A percentile compares a stretch with the other conserved stretches of the same genome.
These are phyloP conservation scores for Microdochium nivale DNA, from an alignment of 2,329 filamentous ascomycete genomes.

Conservation along the genomic window DNA sequence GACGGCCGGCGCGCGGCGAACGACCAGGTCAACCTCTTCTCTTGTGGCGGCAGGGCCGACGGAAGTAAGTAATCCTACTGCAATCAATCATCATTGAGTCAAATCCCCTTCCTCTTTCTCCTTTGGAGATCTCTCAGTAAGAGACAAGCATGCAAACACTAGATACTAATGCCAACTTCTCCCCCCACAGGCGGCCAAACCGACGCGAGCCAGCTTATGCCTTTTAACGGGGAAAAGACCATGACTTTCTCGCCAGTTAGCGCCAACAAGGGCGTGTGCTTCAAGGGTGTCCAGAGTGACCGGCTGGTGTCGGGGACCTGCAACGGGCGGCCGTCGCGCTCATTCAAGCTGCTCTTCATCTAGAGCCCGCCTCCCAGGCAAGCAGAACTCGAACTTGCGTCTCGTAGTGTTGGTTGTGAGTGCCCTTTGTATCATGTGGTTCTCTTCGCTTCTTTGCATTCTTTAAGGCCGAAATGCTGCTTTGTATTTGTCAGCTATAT, in stretches of 20 bases:
- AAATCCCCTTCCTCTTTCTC: too few relatives aligned
- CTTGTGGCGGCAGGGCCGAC: constrained; percentile 41
- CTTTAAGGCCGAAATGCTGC: too few relatives aligned
- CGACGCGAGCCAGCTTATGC: constrained; percentile 39
- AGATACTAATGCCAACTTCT: constrained; percentile 5
- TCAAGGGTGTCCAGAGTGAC: constrained; percentile 9
- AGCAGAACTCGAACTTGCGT: not conserved
- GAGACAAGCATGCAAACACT: too few relatives aligned
- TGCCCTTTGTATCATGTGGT: not conserved
- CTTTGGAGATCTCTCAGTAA: too few relatives aligned
- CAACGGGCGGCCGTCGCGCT: not conserved
- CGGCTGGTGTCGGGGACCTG: not conserved
- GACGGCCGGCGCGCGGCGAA: constrained; percentile 31
- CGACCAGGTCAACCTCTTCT: constrained; percentile 41
- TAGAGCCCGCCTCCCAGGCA: not conserved
- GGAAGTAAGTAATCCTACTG: constrained; percentile 24
- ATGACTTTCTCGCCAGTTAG: constrained; percentile 36
- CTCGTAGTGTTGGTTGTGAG: not conserved
- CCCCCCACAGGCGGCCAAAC: constrained; percentile 29
- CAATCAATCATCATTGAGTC: not conserved
- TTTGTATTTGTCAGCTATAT: too few relatives aligned
- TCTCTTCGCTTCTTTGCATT: not conserved
- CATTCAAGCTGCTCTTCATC: not conserved
- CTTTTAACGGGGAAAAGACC: constrained; percentile 30
- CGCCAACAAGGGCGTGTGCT: constrained; percentile 31